Base-by-base conservation (phyloP, 1,139 yeast genomes). In the Nematodospora anomalae region DNA sequence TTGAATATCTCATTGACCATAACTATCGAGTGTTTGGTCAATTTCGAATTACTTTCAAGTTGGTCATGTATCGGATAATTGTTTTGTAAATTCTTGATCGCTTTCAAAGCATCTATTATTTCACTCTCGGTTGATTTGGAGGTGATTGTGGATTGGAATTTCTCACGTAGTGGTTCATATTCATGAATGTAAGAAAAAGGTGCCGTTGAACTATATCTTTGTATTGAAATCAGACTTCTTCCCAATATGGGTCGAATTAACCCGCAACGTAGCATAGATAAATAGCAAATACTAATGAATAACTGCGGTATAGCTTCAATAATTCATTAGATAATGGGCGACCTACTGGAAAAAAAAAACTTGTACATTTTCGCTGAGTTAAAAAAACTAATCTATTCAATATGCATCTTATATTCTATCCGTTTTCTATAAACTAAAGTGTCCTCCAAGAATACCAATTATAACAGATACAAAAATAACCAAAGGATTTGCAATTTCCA, bases 81-180 rank as follows among this genome's bases (percentile, higher is more conserved):
- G 7, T 35, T 24, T 27, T 47, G 61, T 12, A 59, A 46, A 15
- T 44, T 39, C 33, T 52, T 47, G 38, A 62, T 58, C 2, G 59
- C 51, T 15, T 42, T 43, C 9, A 64, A 40, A 4, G 66, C 58
- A 6, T 32, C 22, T 15, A 43, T 10, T 13, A 43, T 35, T 5
- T 28, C 35, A 9, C 33, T 15, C 15, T 36, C 13, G 7, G 38
- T 6, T 11, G 46, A 40, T 3, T 29, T 22, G 14, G 38, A 18
- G n/a, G 34, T 35, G 15, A 44, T 37, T 6, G 37, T 35, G 11
- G 37, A 16, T 30, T 35, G 18, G 4, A 45, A 33, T 23, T 34
- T 38, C 11, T 30, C 30, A 10, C 34, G 30, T 22, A 47, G 36
- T 7, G 37, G 31, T 4, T 38, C 21, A 21, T 32, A 45, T 21